Percentiles rank a stretch among this genome's conserved stretches.
Conservation (phyloP, 169 alveolate species). For the Eimeria praecox region DNA sequence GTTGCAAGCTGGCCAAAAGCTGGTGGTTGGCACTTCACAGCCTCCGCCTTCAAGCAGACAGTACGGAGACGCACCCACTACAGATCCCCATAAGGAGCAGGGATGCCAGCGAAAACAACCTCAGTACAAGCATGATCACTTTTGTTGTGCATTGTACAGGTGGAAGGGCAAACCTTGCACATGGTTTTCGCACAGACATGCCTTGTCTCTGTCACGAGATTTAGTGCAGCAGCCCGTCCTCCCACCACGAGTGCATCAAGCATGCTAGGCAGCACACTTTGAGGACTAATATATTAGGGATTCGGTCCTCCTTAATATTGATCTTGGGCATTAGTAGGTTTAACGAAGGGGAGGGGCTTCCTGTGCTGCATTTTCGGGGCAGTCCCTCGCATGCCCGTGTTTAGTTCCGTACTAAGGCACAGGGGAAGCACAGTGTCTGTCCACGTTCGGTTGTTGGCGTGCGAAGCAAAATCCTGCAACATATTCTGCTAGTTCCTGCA, state of each 20-base stretch:
- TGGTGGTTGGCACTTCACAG: background rate
- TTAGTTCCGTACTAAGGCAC: background rate
- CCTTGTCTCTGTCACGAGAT: conserved; percentile 4
- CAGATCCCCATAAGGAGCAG: background rate
- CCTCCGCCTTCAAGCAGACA: background rate
- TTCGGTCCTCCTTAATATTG: background rate
- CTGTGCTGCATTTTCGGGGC: too few relatives aligned
- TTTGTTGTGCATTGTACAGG: background rate
- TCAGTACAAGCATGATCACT: background rate
- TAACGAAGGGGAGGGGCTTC: background rate
- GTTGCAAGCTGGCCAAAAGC: background rate
- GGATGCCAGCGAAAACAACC: background rate
- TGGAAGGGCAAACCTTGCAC: background rate
- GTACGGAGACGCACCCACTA: conserved; percentile 16
- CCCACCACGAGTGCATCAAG: background rate
- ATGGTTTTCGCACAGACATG: background rate
- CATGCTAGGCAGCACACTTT: background rate
- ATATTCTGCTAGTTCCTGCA: background rate
- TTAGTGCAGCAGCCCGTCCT: conserved; percentile 4
- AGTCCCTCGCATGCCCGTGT: background rate
- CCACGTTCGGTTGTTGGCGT: background rate
- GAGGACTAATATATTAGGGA: background rate
- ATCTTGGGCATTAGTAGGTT: background rate
- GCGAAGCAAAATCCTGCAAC: background rate
- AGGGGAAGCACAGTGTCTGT: background rate